Conservation (phyloP, 352 stramenopile species). For the Pythium phragmiticola region DNA sequence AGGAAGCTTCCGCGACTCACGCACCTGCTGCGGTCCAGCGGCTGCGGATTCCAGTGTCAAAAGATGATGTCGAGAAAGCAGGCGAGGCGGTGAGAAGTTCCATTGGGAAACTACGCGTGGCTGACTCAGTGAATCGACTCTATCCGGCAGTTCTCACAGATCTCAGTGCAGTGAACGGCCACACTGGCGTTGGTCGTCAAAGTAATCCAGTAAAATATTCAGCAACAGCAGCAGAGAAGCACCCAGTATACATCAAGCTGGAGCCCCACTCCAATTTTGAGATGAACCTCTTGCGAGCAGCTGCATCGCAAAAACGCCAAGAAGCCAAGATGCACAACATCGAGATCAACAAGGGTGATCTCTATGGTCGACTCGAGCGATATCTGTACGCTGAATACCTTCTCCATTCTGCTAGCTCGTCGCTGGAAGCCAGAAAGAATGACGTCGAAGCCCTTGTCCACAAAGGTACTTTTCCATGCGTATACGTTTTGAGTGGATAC, state of each 20-base stretch:
- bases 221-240: constrained; percentile 31
- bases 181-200: not conserved
- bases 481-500: not conserved
- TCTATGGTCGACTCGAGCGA: constrained; percentile 67
- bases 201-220: not conserved
- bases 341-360: constrained; percentile 76
- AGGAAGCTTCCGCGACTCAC: constrained; percentile 1
- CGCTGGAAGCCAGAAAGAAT: constrained; percentile 55
- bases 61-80: constrained; percentile 18
- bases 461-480: constrained; percentile 48
- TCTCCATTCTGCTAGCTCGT: constrained; percentile 60
- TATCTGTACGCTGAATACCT: constrained; percentile 84
- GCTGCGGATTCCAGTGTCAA: constrained; percentile 11
- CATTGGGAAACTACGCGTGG: constrained; percentile 14
- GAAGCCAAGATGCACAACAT: constrained; percentile 86
- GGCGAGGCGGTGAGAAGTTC: constrained; percentile 20
- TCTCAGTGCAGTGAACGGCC: not conserved
- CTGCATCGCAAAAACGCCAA: constrained; percentile 76
- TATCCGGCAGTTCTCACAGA: constrained; percentile 22
- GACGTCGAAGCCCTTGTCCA: constrained; percentile 65
- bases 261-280: constrained; percentile 84
- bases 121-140: constrained; percentile 19
- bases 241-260: constrained; percentile 68
- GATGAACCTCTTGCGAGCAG: constrained; percentile 75
- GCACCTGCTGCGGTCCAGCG: not conserved